These are phyloP conservation scores for Arthrobotrys megalospora DNA, from an alignment of 2,329 filamentous ascomycete genomes.

Conservation along the genomic window DNA sequence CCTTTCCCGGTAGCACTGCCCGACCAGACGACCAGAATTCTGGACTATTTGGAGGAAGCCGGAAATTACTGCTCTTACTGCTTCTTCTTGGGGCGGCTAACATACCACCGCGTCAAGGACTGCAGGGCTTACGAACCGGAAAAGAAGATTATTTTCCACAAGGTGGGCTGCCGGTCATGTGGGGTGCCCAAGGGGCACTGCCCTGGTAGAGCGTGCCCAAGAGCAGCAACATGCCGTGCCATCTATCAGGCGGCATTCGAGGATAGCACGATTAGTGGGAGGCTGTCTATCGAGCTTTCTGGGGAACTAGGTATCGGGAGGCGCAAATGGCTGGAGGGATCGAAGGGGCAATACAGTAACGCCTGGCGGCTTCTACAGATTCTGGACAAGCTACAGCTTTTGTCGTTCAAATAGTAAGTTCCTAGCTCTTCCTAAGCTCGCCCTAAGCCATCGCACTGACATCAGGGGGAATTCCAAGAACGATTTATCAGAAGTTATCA, in stretches of 20 bases:
- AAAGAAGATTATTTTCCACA: background rate
- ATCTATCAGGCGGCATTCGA: slow-evolving; percentile 1
- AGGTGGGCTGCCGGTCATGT: background rate
- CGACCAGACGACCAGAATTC: background rate
- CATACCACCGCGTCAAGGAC: background rate
- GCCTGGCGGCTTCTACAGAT: background rate
- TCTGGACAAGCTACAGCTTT: background rate
- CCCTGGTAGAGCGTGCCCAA: background rate
- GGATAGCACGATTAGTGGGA: background rate
- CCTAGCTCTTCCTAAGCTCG: no score
- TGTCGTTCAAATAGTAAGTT: background rate
- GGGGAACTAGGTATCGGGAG: background rate
- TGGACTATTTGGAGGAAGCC: background rate
- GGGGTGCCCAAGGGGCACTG: background rate
- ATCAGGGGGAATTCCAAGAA: background rate
- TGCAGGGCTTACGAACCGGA: background rate
- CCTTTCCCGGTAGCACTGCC: background rate
- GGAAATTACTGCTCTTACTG: background rate
- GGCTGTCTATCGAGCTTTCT: background rate
- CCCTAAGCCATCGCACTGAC: no score
- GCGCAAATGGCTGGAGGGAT: background rate
- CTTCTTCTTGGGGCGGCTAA: slow-evolving; percentile 12
- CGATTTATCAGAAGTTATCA: no score
- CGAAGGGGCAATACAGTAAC: background rate
- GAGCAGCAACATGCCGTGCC: background rate